A percentile compares a stretch with the other conserved stretches of the same genome.
These are phyloP conservation scores for Steccherinum ochraceum DNA, from an alignment of 768 basidiomycete genomes.

Conservation along the genomic window DNA sequence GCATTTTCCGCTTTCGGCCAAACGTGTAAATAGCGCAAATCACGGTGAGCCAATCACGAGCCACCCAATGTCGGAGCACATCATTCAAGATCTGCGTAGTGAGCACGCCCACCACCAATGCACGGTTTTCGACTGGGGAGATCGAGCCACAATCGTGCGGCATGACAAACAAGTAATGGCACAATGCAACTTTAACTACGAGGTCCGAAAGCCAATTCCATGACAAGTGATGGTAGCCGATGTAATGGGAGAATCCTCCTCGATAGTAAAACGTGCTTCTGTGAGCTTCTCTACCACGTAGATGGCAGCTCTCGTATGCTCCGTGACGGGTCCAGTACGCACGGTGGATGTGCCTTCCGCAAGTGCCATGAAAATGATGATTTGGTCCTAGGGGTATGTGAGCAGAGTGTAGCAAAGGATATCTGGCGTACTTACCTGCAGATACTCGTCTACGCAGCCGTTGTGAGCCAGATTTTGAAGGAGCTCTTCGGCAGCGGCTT, in stretches of 20 bases:
- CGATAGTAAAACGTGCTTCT: constrained; percentile 50
- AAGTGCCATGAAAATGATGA: constrained; percentile 71
- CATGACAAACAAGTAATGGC: too few species aligned
- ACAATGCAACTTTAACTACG: too few species aligned
- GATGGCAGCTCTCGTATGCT: constrained; percentile 73
- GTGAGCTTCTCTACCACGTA: constrained; percentile 68
- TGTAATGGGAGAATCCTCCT: constrained; percentile 34
- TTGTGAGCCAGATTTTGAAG: constrained; percentile 51
- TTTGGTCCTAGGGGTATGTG: constrained; percentile 53
- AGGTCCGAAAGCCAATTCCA: constrained; percentile 54
- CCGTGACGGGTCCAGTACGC: constrained; percentile 46
- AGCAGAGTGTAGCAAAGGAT: constrained; percentile 19
- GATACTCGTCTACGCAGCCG: constrained; percentile 65
- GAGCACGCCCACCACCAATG: too few species aligned
- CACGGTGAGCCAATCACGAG: too few species aligned
- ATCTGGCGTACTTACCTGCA: constrained; percentile 37
- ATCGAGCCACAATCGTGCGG: too few species aligned
- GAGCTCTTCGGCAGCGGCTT: constrained; percentile 55
- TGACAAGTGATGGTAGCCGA: constrained; percentile 54
- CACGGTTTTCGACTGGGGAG: too few species aligned
- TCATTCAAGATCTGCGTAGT: too few species aligned
- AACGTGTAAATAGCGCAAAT: too few species aligned
- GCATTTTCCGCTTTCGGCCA: too few species aligned
- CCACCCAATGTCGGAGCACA: too few species aligned
- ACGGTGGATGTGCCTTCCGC: constrained; percentile 60